Percentiles rank a stretch among this genome's conserved stretches.
These are phyloP conservation scores for Picochlorum sp. DNA, from an alignment of 139 green algal species.

Conservation along the genomic window DNA sequence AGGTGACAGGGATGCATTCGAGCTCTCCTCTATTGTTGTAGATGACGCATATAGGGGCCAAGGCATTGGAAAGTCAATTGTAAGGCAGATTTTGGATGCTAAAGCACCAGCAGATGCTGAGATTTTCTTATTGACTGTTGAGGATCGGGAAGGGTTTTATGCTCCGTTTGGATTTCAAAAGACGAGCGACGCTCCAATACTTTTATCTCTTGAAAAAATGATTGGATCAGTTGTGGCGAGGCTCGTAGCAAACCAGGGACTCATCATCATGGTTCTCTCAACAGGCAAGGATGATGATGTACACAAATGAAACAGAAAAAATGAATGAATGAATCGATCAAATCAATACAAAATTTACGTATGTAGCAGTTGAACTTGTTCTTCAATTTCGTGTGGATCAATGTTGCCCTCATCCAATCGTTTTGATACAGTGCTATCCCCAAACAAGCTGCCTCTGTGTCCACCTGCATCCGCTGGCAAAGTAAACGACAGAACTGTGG, in stretches of 20 bases:
- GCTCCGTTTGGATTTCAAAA: not conserved
- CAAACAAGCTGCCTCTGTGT: not conserved
- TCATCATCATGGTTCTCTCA: conserved; percentile 7
- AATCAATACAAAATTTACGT: not conserved
- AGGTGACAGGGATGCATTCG: not conserved
- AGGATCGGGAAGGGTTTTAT: conserved; percentile 4
- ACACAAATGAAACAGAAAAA: no score
- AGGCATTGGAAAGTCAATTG: conserved; percentile 1
- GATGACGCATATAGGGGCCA: conserved; percentile 5
- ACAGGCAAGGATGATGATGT: no score
- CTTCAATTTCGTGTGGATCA: not conserved
- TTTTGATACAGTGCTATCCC: not conserved
- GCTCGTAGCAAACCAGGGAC: not conserved
- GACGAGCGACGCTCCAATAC: not conserved
- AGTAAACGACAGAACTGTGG: conserved; percentile 11
- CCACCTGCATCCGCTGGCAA: not conserved
- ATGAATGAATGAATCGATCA: not conserved
- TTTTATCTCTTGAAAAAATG: conserved; percentile 1
- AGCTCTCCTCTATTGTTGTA: conserved; percentile 9
- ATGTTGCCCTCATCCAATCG: not conserved
- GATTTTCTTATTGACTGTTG: conserved; percentile 2
- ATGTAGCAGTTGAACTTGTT: not conserved
- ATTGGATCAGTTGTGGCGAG: not conserved
- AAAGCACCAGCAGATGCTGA: not conserved
- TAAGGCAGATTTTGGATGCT: not conserved